phyloP scores from a whole-genome alignment of 2,329 filamentous ascomycete genomes.

The Arthrinium phaeospermum region DNA sequence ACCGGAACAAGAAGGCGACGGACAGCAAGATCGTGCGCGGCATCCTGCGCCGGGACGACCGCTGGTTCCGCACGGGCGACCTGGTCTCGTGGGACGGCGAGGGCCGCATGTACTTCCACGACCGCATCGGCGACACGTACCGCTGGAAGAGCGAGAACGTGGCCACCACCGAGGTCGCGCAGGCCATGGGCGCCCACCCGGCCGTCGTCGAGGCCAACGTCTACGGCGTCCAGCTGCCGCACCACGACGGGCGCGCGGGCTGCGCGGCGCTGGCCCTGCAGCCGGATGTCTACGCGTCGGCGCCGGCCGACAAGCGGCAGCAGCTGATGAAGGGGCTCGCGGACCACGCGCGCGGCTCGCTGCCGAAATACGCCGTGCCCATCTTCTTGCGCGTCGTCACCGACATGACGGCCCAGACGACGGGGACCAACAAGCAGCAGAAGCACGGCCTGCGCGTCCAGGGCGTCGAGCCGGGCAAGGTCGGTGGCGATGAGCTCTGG shows the following conservation, averaged over 20 bases:
- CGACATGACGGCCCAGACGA: conserved; percentile 65
- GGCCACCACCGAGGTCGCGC: conserved; percentile 81
- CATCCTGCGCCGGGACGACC: conserved; percentile 77
- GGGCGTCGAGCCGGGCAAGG: conserved; percentile 71
- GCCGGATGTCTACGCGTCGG: conserved; percentile 27
- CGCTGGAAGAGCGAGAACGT: conserved; percentile 87
- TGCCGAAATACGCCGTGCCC: conserved; percentile 79
- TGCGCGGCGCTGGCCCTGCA: conserved; percentile 74
- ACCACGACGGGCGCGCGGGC: conserved; percentile 83
- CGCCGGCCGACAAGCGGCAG: conserved; percentile 39
- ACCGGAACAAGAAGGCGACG: conserved; percentile 73
- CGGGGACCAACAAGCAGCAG: conserved; percentile 89
- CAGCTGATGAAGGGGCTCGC: conserved; percentile 63
- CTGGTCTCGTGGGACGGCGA: conserved; percentile 73
- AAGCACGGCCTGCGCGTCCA: conserved; percentile 75
- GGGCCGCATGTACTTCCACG: conserved; percentile 78
- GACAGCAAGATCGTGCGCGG: conserved; percentile 75
- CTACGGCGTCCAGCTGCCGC: conserved; percentile 79
- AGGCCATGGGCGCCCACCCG: conserved; percentile 71
- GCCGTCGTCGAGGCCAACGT: conserved; percentile 80
- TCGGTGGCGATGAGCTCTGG: conserved; percentile 55
- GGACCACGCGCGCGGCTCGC: conserved; percentile 56
- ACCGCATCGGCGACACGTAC: conserved; percentile 80
- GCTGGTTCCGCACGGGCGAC: conserved; percentile 86
- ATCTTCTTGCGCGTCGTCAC: conserved; percentile 75